These are phyloP conservation scores for Auriscalpium orientale DNA, from an alignment of 768 basidiomycete species.

Conservation along the genomic window DNA sequence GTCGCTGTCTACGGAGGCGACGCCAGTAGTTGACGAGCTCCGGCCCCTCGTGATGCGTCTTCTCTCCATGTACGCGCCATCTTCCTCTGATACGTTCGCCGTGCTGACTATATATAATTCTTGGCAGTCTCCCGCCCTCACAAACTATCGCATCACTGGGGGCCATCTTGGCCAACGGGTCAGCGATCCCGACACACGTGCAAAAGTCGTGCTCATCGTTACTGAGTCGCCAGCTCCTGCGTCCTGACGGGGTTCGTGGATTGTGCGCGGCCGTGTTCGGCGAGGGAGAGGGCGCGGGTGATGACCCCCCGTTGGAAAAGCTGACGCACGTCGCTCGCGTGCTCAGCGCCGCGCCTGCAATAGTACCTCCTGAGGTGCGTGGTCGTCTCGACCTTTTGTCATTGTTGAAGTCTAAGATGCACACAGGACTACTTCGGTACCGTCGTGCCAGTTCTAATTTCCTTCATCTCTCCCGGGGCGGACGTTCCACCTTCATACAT, in stretches of 20 bases:
- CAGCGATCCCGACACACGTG: constrained; percentile 40
- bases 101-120: not conserved
- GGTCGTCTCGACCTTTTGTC: too few species aligned
- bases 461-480: constrained; percentile 34
- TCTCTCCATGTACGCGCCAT: constrained; percentile 46
- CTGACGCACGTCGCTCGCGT: constrained; percentile 65
- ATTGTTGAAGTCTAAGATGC: not conserved
- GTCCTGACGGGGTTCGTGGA: constrained; percentile 62
- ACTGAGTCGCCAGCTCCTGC: constrained; percentile 62
- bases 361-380: constrained; percentile 39
- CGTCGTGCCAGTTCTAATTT: constrained; percentile 49
- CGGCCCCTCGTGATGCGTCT: constrained; percentile 49
- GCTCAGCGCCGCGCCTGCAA: constrained; percentile 53
- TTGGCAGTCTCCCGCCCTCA: constrained; percentile 50
- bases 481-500: constrained; percentile 36
- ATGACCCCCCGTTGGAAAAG: constrained; percentile 55
- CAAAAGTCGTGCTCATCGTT: constrained; percentile 53
- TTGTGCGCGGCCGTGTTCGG: constrained; percentile 65
- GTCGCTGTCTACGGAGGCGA: constrained; percentile 30
- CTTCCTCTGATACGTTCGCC: not conserved
- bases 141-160: constrained; percentile 64
- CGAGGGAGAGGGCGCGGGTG: constrained; percentile 41
- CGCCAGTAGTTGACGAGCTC: constrained; percentile 37
- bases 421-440: constrained; percentile 53
- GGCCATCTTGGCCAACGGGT: constrained; percentile 39